These are phyloP conservation scores for Wickerhamomyces sp. DNA, from an alignment of 1,139 yeast species.

Conservation along the genomic window DNA sequence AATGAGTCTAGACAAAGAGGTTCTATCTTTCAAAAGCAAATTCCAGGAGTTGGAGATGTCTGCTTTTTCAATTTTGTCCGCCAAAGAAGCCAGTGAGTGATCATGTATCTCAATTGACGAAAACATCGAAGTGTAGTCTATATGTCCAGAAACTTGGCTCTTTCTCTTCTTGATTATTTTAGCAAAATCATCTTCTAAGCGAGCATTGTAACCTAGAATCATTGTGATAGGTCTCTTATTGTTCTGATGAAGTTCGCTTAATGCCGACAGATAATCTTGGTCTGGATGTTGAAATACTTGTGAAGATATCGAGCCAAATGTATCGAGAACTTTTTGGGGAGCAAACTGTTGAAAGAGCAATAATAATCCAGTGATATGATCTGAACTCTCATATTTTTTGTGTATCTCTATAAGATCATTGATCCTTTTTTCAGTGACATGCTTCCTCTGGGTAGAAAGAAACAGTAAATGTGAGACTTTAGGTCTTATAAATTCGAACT, in stretches of 20 bases:
- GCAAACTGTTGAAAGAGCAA: slow-evolving; percentile 26
- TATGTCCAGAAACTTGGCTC: slow-evolving; percentile 2
- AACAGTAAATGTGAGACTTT: slow-evolving; percentile 40
- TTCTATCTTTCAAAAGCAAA: slow-evolving; percentile 5
- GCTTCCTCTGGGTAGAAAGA: slow-evolving; percentile 29
- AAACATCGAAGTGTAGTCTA: slow-evolving; percentile 9
- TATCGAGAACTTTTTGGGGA: slow-evolving; percentile 25
- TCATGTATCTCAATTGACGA: slow-evolving; percentile 5
- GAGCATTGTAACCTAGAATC: slow-evolving; percentile 4
- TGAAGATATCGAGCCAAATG: slow-evolving; percentile 23
- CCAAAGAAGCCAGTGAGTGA: slow-evolving; percentile 18
- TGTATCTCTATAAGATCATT: slow-evolving; percentile 31
- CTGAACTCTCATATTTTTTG: slow-evolving; percentile 29
- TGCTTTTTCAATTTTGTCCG: slow-evolving; percentile 13
- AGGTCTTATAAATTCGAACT: slow-evolving; percentile 40
- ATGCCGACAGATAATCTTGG: slow-evolving; percentile 10
- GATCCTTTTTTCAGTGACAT: slow-evolving; percentile 35
- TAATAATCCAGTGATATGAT: slow-evolving; percentile 28
- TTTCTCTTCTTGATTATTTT: slow-evolving; percentile 15
- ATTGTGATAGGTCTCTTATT: slow-evolving; percentile 1
- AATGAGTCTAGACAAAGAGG: slow-evolving; percentile 7
- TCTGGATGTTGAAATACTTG: slow-evolving; percentile 28
- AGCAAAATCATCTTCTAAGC: slow-evolving; percentile 11
- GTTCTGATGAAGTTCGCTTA: slow-evolving; percentile 6
- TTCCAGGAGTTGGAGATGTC: slow-evolving; percentile 20